Percentiles rank a stretch among this genome's conserved stretches.
Evolutionary conservation across 1,284 basidiomycete genomes (phyloP).

Genomic region (Sparassis latifolia): DNA sequence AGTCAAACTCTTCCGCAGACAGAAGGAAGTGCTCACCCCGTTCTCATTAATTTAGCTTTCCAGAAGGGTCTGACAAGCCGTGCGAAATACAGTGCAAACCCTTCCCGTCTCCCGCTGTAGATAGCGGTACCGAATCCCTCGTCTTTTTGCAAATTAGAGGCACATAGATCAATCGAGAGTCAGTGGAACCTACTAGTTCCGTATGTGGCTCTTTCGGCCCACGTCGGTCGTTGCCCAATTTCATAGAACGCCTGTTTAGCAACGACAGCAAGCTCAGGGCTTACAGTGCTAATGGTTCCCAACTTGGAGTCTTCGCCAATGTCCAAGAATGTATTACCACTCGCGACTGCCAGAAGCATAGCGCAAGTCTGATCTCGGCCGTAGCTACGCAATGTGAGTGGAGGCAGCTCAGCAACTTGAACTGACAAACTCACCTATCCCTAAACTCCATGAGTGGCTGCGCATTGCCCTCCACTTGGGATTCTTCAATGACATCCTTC

Average conservation of each 20-base stretch:
- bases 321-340: conserved; percentile 71
- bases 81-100: conserved; percentile 82
- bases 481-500: conserved; percentile 66
- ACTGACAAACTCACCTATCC: conserved; percentile 44
- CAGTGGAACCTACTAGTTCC: conserved; percentile 41
- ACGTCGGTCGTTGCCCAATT: conserved; percentile 75
- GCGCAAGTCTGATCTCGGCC: conserved; percentile 87
- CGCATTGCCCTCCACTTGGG: conserved; percentile 58
- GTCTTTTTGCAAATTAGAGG: conserved; percentile 27
- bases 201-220: conserved; percentile 68
- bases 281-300: conserved; percentile 45
- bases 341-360: conserved; percentile 80
- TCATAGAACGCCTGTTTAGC: conserved; percentile 83
- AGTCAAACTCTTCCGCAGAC: background rate
- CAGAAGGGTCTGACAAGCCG: conserved; percentile 84
- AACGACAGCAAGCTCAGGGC: conserved; percentile 54
- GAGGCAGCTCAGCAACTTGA: background rate
- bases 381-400: conserved; percentile 45
- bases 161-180: background rate
- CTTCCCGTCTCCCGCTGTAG: conserved; percentile 88
- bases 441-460: conserved; percentile 70
- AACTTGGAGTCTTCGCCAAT: conserved; percentile 39
- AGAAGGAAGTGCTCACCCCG: conserved; percentile 37
- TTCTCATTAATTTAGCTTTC: conserved; percentile 70
- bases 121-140: conserved; percentile 69